phyloP scores from a whole-genome alignment of 805 yeast genomes.

The Komagataella pastoris region DNA sequence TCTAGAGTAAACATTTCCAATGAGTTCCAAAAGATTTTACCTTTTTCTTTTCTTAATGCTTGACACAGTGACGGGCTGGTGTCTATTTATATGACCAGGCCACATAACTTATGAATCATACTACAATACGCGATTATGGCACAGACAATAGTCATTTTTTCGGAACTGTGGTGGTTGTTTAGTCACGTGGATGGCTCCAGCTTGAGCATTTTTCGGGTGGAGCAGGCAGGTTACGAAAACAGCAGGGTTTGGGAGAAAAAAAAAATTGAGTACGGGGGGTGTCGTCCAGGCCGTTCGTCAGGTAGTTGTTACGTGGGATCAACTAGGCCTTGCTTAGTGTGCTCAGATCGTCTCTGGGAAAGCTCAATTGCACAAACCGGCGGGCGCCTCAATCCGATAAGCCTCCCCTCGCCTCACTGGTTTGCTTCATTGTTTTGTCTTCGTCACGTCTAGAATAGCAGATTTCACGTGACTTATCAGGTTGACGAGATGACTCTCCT shows the following conservation, averaged over 20 bases:
- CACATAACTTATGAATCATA: not conserved
- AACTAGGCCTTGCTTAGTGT: no score
- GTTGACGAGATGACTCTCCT: no score
- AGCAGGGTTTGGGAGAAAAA: no score
- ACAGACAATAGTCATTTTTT: not conserved
- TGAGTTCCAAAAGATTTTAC: not conserved
- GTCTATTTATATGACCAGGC: not conserved
- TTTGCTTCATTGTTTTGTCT: no score
- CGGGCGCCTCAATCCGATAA: no score
- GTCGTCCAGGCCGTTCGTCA: not conserved
- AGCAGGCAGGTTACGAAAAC: not conserved
- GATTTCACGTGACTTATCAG: no score
- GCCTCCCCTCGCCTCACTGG: no score
- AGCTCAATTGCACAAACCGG: no score
- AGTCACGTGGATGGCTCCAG: not conserved
- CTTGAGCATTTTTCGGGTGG: not conserved
- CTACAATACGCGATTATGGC: not conserved
- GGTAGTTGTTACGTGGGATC: not conserved
- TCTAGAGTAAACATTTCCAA: constrained; percentile 4
- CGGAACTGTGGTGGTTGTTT: not conserved
- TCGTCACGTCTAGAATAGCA: no score
- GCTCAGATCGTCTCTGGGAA: no score
- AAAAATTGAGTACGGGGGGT: no score
- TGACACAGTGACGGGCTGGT: not conserved
- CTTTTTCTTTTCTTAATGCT: not conserved